Conservation (phyloP, 768 basidiomycete genomes). For the Collybia nuda region DNA sequence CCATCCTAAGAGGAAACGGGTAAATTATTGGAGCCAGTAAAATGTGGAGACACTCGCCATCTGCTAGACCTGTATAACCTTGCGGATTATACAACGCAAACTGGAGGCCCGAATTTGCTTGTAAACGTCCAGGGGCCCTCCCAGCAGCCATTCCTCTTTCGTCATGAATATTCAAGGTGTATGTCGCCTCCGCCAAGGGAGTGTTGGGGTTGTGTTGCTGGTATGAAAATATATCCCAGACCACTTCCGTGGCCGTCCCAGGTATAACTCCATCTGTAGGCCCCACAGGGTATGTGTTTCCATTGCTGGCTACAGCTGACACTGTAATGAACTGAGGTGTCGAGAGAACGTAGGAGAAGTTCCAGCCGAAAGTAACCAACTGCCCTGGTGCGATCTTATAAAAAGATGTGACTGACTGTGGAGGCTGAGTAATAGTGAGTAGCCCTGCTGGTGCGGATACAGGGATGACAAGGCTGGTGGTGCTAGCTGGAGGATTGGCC, state of each 20-base stretch:
- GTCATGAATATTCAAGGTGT: slow-evolving; percentile 80
- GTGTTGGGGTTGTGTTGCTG: slow-evolving; percentile 58
- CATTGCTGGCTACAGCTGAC: slow-evolving; percentile 80
- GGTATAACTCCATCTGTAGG: slow-evolving; percentile 70
- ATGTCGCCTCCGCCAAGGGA: slow-evolving; percentile 74
- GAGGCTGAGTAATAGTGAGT: slow-evolving; percentile 78
- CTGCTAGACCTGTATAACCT: slow-evolving; percentile 62
- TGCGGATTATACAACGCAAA: slow-evolving; percentile 87
- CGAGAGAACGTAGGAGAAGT: slow-evolving; percentile 71
- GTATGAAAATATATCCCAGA: slow-evolving; percentile 82
- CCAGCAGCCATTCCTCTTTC: slow-evolving; percentile 70
- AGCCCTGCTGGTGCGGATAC: slow-evolving; percentile 57
- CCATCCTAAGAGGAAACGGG: slow-evolving; percentile 44
- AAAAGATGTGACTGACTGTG: slow-evolving; percentile 77
- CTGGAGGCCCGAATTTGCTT: slow-evolving; percentile 64
- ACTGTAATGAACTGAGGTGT: slow-evolving; percentile 78
- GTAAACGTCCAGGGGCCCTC: slow-evolving; percentile 61
- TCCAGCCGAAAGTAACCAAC: slow-evolving; percentile 89
- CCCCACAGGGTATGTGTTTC: slow-evolving; percentile 88
- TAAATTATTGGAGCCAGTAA: not conserved
- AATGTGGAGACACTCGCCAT: slow-evolving; percentile 35
- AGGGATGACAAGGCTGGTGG: slow-evolving; percentile 36
- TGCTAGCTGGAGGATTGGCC: not conserved
- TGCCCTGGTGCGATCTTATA: slow-evolving; percentile 82
- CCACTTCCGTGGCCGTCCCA: slow-evolving; percentile 67